These are phyloP conservation scores for Trichoderma breve DNA, from an alignment of 2,329 filamentous ascomycete genomes.

Conservation along the genomic window DNA sequence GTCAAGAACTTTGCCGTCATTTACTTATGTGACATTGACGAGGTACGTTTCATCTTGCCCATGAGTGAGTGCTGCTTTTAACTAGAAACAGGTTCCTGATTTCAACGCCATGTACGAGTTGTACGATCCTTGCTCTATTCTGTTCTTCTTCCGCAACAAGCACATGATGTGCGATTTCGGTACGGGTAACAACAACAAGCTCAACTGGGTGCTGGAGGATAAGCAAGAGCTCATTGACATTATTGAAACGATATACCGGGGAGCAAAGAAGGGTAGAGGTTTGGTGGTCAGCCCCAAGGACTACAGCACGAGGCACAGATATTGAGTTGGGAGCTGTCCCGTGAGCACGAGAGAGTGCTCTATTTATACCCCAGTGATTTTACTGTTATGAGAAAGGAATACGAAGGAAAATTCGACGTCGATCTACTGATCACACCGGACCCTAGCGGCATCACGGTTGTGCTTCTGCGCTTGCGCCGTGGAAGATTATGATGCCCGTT, in stretches of 20 bases:
- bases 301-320: conserved; percentile 22
- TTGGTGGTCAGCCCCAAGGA: conserved; percentile 93
- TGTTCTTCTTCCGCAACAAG: conserved; percentile 98
- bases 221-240: conserved; percentile 99
- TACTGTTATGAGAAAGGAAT: not conserved
- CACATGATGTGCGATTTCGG: conserved; percentile 99
- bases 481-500: not conserved
- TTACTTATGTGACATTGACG: conserved; percentile 88
- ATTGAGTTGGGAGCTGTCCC: conserved; percentile 14
- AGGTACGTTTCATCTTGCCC: not conserved
- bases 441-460: not conserved
- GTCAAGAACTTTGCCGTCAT: conserved; percentile 93
- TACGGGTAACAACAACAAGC: conserved; percentile 97
- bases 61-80: not conserved
- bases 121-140: conserved; percentile 89
- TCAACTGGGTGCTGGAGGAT: conserved; percentile 91
- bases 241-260: conserved; percentile 94
- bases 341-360: not conserved
- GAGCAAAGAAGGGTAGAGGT: conserved; percentile 97
- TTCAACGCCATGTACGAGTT: conserved; percentile 87
- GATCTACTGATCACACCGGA: not conserved
- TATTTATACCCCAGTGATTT: conserved; percentile 7
- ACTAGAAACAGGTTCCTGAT: conserved; percentile 9
- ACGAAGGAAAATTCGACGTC: not conserved
- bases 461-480: not conserved